Evolutionary conservation across 345 rosid species (phyloP).

Genomic region (Tarenaya hassleriana): DNA sequence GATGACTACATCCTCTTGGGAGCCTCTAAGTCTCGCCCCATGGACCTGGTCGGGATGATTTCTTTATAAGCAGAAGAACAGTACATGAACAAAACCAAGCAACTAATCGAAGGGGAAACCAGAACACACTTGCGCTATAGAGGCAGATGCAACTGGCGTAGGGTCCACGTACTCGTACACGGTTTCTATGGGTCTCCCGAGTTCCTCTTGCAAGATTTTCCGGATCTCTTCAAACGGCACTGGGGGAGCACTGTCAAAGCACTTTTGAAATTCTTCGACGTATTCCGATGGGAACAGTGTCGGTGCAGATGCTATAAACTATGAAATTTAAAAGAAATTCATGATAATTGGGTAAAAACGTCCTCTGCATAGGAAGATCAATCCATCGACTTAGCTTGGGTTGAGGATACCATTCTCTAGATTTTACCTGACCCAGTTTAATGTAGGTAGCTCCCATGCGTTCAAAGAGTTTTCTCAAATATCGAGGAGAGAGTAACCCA

Average conservation of each 20-base stretch:
- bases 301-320: conserved; percentile 97
- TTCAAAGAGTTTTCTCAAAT: conserved; percentile 87
- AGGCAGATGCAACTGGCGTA: conserved; percentile 90
- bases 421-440: conserved; percentile 80
- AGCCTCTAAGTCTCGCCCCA: conserved; percentile 80
- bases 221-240: conserved; percentile 73
- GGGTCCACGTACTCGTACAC: conserved; percentile 83
- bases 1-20: conserved; percentile 85
- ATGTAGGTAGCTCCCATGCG: conserved; percentile 98
- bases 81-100: conserved; percentile 18
- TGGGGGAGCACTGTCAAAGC: conserved; percentile 88
- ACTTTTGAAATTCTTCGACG: conserved; percentile 83
- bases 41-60: conserved; percentile 57
- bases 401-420: neutral
- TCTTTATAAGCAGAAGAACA: conserved; percentile 14
- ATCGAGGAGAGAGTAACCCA: conserved; percentile 81
- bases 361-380: neutral
- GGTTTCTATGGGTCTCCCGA: conserved; percentile 80
- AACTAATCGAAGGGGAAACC: neutral
- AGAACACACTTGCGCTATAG: conserved; percentile 75
- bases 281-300: conserved; percentile 86
- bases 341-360: neutral
- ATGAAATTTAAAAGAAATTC: conserved; percentile 1
- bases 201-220: conserved; percentile 66
- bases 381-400: neutral